These are phyloP conservation scores for Alternaria sp. DNA, from an alignment of 2,329 filamentous ascomycete species.

Conservation along the genomic window DNA sequence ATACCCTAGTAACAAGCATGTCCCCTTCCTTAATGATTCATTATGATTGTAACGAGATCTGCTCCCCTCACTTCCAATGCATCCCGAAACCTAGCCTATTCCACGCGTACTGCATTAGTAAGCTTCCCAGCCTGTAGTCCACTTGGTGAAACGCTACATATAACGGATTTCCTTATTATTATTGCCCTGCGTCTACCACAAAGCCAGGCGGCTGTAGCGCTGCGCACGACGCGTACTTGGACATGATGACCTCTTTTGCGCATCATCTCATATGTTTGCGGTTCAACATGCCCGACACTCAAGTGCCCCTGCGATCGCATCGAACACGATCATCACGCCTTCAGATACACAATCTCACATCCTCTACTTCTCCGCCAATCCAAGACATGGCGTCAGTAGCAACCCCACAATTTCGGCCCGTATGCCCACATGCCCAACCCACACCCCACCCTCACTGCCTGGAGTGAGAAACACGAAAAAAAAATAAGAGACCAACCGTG, in stretches of 20 bases:
- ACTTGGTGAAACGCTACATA: conserved; percentile 6
- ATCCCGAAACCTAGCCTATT: conserved; percentile 6
- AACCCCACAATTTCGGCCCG: conserved; percentile 18
- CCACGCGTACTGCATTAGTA: conserved; percentile 7
- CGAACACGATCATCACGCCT: background rate
- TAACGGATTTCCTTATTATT: conserved; percentile 3
- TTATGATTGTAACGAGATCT: background rate
- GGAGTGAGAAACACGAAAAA: conserved; percentile 5
- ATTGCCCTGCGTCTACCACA: conserved; percentile 17
- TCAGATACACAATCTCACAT: conserved; percentile 3
- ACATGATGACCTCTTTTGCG: conserved; percentile 9
- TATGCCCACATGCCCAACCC: conserved; percentile 9
- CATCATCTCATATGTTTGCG: background rate
- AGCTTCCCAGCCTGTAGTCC: conserved; percentile 8
- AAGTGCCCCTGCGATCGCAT: conserved; percentile 4
- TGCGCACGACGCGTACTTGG: conserved; percentile 7
- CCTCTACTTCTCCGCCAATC: background rate
- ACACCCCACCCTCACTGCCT: conserved; percentile 7
- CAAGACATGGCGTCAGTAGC: background rate
- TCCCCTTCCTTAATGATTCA: background rate
- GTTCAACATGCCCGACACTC: conserved; percentile 3
- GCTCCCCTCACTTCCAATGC: conserved; percentile 5
- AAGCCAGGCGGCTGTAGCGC: conserved; percentile 13
- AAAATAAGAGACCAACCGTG: background rate
- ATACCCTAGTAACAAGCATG: background rate